Base-by-base conservation (phyloP, 2,329 filamentous ascomycete genomes). In the Chalara sp. region DNA sequence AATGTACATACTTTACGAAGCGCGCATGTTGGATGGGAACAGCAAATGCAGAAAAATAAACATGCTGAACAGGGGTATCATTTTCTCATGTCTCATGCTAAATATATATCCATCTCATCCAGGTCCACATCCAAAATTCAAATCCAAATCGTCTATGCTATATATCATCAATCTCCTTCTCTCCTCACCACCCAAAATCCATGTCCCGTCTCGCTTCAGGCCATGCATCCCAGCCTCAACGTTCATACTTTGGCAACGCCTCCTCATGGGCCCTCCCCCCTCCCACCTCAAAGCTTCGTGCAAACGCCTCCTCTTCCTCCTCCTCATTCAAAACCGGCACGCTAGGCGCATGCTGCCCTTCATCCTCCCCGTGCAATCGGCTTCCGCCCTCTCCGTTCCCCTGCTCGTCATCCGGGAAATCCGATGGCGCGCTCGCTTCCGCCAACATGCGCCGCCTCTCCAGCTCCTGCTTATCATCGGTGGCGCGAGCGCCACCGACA, bases 401-500 rank as follows among this genome's bases (percentile, higher is more conserved):
- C 55, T 66, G 50, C 44, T 65, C 53, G 46, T 82, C 79, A 5
- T 76, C 73, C 0, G 77, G 76, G 43, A 81, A 76, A 21, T 70
- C 63, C 1, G 70, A 67, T 4, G 79, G 79, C 2, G 75, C 74
- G 58, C 78, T 81, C 4, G 73, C 73, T 61, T 79, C 71, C 45
- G 69, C 67, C 54, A 80, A 64, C 11, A 82, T 63, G 46, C 78
- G 70, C 53, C 68, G 75, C 31, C 77, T 71, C 61, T 86, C 82
- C 10, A 87, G 66, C 61, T 89, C 84, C 60, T 81, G 78, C 61
- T 88, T 88, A 61, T 88, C 91, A 50, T 93, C 87, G 11, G 66
- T 58, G 51, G 62, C 44, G 44, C 63, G 57, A 6, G 53, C 53
- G 53, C 52, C 47, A 28, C 56, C 35, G 51, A 46, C 33, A 37